These are phyloP conservation scores for Acrodontium crateriforme DNA, from an alignment of 2,329 filamentous ascomycete species.

Conservation along the genomic window DNA sequence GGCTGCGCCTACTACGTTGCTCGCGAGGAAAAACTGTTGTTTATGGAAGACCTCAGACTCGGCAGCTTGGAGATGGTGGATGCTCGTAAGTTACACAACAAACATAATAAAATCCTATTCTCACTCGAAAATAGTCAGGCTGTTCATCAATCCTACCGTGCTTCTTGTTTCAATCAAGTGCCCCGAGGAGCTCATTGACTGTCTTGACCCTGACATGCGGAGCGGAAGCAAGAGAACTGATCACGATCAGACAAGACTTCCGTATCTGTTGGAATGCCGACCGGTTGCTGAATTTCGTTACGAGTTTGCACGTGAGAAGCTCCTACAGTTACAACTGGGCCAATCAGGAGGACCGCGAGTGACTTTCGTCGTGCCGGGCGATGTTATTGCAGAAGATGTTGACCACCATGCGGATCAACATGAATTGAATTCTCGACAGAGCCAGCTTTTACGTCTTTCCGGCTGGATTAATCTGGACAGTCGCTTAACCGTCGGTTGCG, in stretches of 20 bases:
- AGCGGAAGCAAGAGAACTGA: constrained; percentile 14
- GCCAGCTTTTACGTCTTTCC: constrained; percentile 53
- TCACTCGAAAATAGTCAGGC: constrained; percentile 43
- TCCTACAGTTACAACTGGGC: constrained; percentile 45
- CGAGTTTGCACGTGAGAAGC: constrained; percentile 50
- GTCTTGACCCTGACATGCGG: constrained; percentile 29
- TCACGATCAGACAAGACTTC: constrained; percentile 36
- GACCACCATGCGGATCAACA: constrained; percentile 26
- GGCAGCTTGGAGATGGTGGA: constrained; percentile 51
- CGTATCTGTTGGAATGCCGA: constrained; percentile 52
- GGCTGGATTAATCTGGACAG: constrained; percentile 64
- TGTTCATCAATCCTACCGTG: constrained; percentile 48
- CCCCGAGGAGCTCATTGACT: constrained; percentile 34
- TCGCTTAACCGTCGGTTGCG: constrained; percentile 62
- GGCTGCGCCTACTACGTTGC: constrained; percentile 77
- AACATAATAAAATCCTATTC: neutral
- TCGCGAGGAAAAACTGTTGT: constrained; percentile 52
- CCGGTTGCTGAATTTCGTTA: constrained; percentile 61
- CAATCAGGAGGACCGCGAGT: constrained; percentile 34
- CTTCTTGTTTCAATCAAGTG: constrained; percentile 44
- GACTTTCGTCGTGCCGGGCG: constrained; percentile 49
- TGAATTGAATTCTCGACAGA: constrained; percentile 42
- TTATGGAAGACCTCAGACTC: constrained; percentile 63
- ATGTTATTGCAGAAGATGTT: constrained; percentile 26
- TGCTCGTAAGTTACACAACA: constrained; percentile 22